Base-by-base conservation (phyloP, 192 early-diverging fungal genomes). In the Coemansia sp. region DNA sequence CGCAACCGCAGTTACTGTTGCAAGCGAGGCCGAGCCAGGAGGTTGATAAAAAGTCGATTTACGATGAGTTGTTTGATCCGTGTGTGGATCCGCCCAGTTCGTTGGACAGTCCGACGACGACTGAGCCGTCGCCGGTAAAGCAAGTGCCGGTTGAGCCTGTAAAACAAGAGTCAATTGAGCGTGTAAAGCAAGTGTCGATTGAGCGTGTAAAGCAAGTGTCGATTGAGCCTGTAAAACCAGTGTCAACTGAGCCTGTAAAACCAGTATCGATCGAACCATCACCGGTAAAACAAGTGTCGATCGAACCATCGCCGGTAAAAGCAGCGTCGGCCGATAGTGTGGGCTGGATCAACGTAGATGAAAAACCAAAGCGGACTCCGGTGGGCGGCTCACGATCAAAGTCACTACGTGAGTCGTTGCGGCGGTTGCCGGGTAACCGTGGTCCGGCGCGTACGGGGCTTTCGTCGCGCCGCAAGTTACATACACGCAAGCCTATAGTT, bases 371-470 rank as follows among this genome's bases (percentile, higher is more conserved):
- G 4, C 17, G 38, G 7, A 43, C 37, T 8, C 62, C 52, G 12
- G 11, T 57, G 29, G 25, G 50, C 35, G 23, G 16, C 5, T 10
- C 43, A 4, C 27, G 54, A 5, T 17, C 62, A 16, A 64, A 68
- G 26, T 65, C 77, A 6, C 45, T 80, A 27, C 61, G 53, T 17
- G 77, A 80, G 31, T 65, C 72, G 11, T 29, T 80, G 12, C 55
- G 72, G 14, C 63, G 59, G 14, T 22, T 80, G 23, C 72, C 72
- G 0, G 77, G 77, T 0, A 73, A 67, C 39, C 53, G 47, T n/a
- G 77, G 72, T 0, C 56, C 61, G 2, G 47, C 41, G 10, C 72
- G 77, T 7, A 65, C 77, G 1, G 72, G 72, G 0, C 52, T 80
- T 5, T 57, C 68, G 16, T 71, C 72, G 29, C 71, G 71, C 39